These are phyloP conservation scores for Quercus robur DNA, from an alignment of 306 rosid species.

Conservation along the genomic window DNA sequence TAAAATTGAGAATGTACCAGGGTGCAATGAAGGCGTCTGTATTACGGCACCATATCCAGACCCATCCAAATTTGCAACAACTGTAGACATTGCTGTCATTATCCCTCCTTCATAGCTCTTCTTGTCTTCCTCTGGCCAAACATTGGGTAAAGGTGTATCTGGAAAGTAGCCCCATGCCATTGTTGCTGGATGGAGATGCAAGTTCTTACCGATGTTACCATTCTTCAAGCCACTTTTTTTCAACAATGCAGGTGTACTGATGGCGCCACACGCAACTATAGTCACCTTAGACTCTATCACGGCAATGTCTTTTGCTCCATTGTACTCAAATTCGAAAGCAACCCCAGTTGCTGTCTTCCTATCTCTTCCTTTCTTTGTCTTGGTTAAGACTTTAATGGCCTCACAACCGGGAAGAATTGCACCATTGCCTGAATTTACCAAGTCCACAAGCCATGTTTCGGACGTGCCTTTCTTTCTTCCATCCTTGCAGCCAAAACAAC, in stretches of 20 bases:
- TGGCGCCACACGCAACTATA: slow-evolving; percentile 79
- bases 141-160: slow-evolving; percentile 30
- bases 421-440: slow-evolving; percentile 71
- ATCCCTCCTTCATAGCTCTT: slow-evolving; percentile 90
- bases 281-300: slow-evolving; percentile 76
- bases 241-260: slow-evolving; percentile 60
- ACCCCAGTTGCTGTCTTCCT: slow-evolving; percentile 52
- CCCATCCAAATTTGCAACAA: slow-evolving; percentile 45
- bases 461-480: slow-evolving; percentile 73
- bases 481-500: slow-evolving; percentile 73
- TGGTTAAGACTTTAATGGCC: slow-evolving; percentile 49
- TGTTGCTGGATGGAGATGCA: slow-evolving; percentile 81
- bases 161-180: slow-evolving; percentile 96
- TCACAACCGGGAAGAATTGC: slow-evolving; percentile 64
- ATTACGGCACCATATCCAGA: slow-evolving; percentile 75
- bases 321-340: slow-evolving; percentile 40
- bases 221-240: slow-evolving; percentile 68
- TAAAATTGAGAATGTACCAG: slow-evolving; percentile 70
- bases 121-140: slow-evolving; percentile 53
- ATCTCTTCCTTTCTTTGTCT: slow-evolving; percentile 37
- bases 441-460: slow-evolving; percentile 84
- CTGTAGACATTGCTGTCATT: slow-evolving; percentile 85
- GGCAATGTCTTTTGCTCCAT: slow-evolving; percentile 48
- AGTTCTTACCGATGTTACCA: slow-evolving; percentile 58
- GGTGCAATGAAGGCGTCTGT: slow-evolving; percentile 89